These are phyloP conservation scores for Cryptococcus amylolentus DNA, from an alignment of 1,284 basidiomycete genomes.

Conservation along the genomic window DNA sequence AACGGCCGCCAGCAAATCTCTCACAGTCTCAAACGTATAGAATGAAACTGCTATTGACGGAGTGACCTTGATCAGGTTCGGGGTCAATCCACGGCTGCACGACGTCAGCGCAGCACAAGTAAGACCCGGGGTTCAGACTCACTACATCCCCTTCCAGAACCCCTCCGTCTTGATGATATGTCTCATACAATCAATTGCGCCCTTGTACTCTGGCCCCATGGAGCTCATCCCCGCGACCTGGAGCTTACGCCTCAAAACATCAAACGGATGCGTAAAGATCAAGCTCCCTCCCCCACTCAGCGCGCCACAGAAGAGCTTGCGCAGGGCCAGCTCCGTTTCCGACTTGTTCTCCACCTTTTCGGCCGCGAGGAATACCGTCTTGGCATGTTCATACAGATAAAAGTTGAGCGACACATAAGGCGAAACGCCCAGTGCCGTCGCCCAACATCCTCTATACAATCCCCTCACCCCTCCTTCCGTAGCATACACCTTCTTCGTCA, in stretches of 20 bases:
- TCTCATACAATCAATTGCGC: slow-evolving; percentile 70
- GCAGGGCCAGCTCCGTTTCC: slow-evolving; percentile 32
- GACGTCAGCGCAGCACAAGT: slow-evolving; percentile 36
- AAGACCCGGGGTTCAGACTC: slow-evolving; percentile 15
- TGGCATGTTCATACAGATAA: slow-evolving; percentile 42
- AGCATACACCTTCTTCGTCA: slow-evolving; percentile 81
- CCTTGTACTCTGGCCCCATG: slow-evolving; percentile 65
- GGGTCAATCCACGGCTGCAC: slow-evolving; percentile 81
- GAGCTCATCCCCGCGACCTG: slow-evolving; percentile 75
- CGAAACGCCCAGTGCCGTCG: slow-evolving; percentile 87
- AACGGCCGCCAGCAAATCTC: slow-evolving; percentile 33
- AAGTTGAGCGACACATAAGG: slow-evolving; percentile 63
- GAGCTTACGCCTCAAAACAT: slow-evolving; percentile 91
- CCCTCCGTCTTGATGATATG: slow-evolving; percentile 73
- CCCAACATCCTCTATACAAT: slow-evolving; percentile 74
- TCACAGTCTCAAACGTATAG: slow-evolving; percentile 50
- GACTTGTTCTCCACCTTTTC: not conserved
- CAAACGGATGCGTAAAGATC: slow-evolving; percentile 92
- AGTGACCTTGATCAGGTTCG: slow-evolving; percentile 83
- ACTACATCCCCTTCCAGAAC: slow-evolving; percentile 51
- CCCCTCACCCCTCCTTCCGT: slow-evolving; percentile 86
- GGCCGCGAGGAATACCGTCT: slow-evolving; percentile 2
- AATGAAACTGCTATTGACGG: slow-evolving; percentile 83
- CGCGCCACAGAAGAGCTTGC: slow-evolving; percentile 53
- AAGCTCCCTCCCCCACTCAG: slow-evolving; percentile 70